Conservation (phyloP, 495 filamentous ascomycete genomes). For the Podospora australis region DNA sequence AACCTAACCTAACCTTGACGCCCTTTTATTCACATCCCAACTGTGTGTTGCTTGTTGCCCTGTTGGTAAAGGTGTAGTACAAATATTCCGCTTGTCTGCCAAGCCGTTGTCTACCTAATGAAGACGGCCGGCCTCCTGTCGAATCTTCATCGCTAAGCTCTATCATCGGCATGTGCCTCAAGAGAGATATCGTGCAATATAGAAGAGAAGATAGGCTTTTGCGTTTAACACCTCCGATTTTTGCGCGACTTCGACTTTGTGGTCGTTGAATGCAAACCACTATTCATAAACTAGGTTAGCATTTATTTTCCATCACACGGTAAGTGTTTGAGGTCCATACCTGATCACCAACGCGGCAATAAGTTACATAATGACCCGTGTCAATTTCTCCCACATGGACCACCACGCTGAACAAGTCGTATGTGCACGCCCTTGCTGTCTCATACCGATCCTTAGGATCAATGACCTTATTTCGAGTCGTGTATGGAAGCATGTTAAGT, state of each 20-base stretch:
- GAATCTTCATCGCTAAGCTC: neutral
- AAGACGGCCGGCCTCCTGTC: too few species aligned
- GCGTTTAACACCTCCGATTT: constrained; percentile 74
- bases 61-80: too few species aligned
- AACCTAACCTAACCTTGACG: too few species aligned
- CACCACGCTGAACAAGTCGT: constrained; percentile 77
- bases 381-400: constrained; percentile 86
- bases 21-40: too few species aligned
- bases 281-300: constrained; percentile 23
- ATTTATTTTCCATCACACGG: neutral
- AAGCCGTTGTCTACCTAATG: too few species aligned
- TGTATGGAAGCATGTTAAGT: constrained; percentile 83
- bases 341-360: constrained; percentile 70
- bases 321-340: constrained; percentile 35
- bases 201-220: constrained; percentile 84
- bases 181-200: too few species aligned
- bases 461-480: constrained; percentile 47
- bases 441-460: constrained; percentile 41
- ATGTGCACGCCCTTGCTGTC: constrained; percentile 53
- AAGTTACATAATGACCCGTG: constrained; percentile 83
- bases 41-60: too few species aligned
- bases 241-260: constrained; percentile 70
- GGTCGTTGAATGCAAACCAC: constrained; percentile 93
- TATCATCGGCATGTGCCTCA: too few species aligned
- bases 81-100: too few species aligned